Base-by-base conservation (phyloP, 1,284 basidiomycete genomes). In the Cryptococcus wingfieldii region DNA sequence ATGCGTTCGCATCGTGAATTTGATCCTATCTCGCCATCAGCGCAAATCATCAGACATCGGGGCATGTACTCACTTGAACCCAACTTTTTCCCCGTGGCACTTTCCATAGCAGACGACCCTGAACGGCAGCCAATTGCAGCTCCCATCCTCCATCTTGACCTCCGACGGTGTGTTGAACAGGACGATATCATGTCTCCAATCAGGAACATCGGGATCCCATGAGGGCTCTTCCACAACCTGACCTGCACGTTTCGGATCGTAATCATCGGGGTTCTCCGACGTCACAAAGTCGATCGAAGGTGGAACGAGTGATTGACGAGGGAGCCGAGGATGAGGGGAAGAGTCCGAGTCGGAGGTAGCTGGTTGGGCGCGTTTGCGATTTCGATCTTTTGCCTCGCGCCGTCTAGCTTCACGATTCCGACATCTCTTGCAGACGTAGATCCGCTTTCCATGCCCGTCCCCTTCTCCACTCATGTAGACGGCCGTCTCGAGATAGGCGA, bases 41-140 rank as follows among this genome's bases (percentile, higher is more conserved):
- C 18, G 34, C 23, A 18, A 25, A 27, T 25, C 8, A 19, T 54
- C 37, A 2, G 2, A 41, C 19, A 14, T n/a, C 18, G 5, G 41
- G 16, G 23, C 6, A 50, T 39, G 27, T 2, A 70, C 79, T 65
- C 53, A 81, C 80, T 73, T 78, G 78, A 98, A 99, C 1, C 96
- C 96, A 47, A 89, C 81, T 79, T 97, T 98, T 79, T 98, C 96
- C 59, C 91, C 87, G 78, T 99, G 96, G 79, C 98, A 96, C 51
- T 96, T 87, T 70, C 96, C 98, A 76, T 99, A 99, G 78, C 96
- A 99, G 7, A 96, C 97, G 63, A 99, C 92, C 47, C 96, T 85
- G 48, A 98, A 86, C 3, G 96, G 96, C 16, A 99, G 81, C 70
- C 69, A 74, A 18, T 90, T 83, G 13, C 87, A 87, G 39, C 90